Evolutionary conservation across 805 yeast species (phyloP), one percentile per base, ranked within the genome.

Genomic region (Starmerella apis): DNA sequence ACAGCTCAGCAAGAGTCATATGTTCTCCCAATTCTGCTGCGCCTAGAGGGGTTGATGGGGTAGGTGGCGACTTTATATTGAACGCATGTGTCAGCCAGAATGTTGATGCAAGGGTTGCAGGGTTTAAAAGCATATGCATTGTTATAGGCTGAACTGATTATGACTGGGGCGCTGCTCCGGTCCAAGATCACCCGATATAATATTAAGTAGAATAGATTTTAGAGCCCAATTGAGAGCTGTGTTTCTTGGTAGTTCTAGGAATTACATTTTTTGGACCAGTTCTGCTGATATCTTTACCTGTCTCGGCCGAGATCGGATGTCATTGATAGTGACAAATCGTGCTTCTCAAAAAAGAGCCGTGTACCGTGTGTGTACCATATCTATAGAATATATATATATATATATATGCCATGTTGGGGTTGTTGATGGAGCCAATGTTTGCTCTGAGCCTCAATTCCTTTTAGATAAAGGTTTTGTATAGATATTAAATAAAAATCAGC

Each of bases 1-100:
- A 44, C 31, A 52, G 31, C 28, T 48, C 56, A 11, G 54, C 54
- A 43, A 52, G 50, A 14, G 41, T 42, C 55, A 46, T 52, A 16
- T 23, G 37, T 43, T n/a, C 47, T 30, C 45, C 43, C 43, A 38
- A 38, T 33, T 13, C 23, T n/a, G 20, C 37, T n/a, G n/a, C n/a
- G n/a, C n/a, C 30, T 27, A 27, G 8, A 27, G 11, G 30, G 7
- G 31, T 23, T 8, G 30, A 10, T 11, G 43, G 30, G 22, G 9
- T 19, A 4, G 30, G 43, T 38, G 43, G 43, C 43, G 43, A 38
- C 43, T 38, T 13, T 38, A 38, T 38, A 38, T 5, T 24, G 30
- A 8, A 10, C 18, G 14, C 43, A 24, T 38, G 43, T 38, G 43
- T 38, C 43, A 38, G 43, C 43, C 30, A 18, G 27, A 19, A 10